Evolutionary conservation across 2,329 filamentous ascomycete genomes (phyloP), one percentile per base, ranked within the genome.

Genomic region (Colletotrichum cuscutae): DNA sequence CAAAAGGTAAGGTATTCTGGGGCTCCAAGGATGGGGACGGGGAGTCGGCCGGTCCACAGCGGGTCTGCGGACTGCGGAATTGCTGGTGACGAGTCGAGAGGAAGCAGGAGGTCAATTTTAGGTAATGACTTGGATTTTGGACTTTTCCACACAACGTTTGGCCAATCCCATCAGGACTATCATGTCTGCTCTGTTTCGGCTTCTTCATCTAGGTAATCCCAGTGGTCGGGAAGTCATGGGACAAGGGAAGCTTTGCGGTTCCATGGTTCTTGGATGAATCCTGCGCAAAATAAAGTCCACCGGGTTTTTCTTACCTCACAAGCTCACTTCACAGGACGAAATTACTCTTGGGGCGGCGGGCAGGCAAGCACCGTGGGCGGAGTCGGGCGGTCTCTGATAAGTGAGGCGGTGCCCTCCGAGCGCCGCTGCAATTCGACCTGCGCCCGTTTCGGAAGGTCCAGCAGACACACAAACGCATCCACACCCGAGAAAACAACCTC

Each of bases 391-490:
- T 60, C 53, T 42, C 54, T 62, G 64, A 60, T 56, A 60, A 59
- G 49, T 32, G 63, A 71, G 63, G 64, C 64, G 59, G 69, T 62
- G 69, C 53, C 65, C 69, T 72, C 52, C 58, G 65, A 68, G 37
- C 57, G 58, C 64, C 49, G 62, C 52, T 65, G 52, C 52, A 32
- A 46, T 32, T 65, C 52, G 52, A 30, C 58, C 19, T 53, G 58
- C 64, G 26, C 64, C 66, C 54, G 66, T 70, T 65, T 70, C 65
- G 65, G 69, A 60, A 72, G 59, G 65, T 72, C 32, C 26, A 72
- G 65, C 24, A 65, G 54, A 58, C 24, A 32, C 26, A 61, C 37
- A 7, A 35, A 35, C 32, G 9, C 49, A 28, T 24, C 26, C 52
- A 37, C 59, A 12, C 42, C 53, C 58, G 65, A 67, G 22, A 57